Evolutionary conservation across 2,329 filamentous ascomycete species (phyloP).

Genomic region (Fusarium luffae): DNA sequence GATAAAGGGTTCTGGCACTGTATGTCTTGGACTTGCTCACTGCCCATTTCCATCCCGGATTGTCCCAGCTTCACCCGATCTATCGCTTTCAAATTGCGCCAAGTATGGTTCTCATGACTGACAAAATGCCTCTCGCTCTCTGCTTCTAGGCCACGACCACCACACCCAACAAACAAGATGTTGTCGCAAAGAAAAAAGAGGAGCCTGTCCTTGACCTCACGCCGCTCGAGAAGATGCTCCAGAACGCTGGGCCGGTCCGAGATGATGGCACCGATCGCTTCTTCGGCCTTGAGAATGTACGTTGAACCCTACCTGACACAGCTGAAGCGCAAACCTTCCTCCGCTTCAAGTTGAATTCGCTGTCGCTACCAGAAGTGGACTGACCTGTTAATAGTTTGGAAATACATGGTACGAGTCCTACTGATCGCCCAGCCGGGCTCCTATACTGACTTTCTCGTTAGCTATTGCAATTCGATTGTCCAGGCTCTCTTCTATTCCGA

Average conservation of each 20-base stretch:
- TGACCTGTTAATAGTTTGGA: conserved; percentile 76
- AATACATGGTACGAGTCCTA: conserved; percentile 85
- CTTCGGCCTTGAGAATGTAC: conserved; percentile 97
- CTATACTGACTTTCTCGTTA: conserved; percentile 54
- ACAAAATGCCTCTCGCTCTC: conserved; percentile 46
- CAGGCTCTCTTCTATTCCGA: conserved; percentile 97
- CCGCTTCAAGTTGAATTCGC: background rate
- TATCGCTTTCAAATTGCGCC: conserved; percentile 25
- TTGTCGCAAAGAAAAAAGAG: conserved; percentile 65
- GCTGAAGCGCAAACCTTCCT: conserved; percentile 3
- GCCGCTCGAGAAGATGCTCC: conserved; percentile 78
- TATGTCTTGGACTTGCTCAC: conserved; percentile 53
- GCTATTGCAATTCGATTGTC: conserved; percentile 98
- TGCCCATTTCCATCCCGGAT: conserved; percentile 9
- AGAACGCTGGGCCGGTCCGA: conserved; percentile 82
- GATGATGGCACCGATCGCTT: conserved; percentile 96
- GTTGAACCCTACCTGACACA: conserved; percentile 50
- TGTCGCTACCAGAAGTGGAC: conserved; percentile 33
- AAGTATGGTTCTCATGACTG: conserved; percentile 43
- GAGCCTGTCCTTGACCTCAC: conserved; percentile 69
- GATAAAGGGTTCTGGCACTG: conserved; percentile 65
- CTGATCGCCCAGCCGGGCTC: conserved; percentile 4
- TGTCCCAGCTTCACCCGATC: conserved; percentile 39
- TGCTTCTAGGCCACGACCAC: conserved; percentile 56
- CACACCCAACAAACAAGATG: conserved; percentile 57